Conservation (phyloP, 371 early-diverging fungal genomes). For the Actinomortierella ambigua region DNA sequence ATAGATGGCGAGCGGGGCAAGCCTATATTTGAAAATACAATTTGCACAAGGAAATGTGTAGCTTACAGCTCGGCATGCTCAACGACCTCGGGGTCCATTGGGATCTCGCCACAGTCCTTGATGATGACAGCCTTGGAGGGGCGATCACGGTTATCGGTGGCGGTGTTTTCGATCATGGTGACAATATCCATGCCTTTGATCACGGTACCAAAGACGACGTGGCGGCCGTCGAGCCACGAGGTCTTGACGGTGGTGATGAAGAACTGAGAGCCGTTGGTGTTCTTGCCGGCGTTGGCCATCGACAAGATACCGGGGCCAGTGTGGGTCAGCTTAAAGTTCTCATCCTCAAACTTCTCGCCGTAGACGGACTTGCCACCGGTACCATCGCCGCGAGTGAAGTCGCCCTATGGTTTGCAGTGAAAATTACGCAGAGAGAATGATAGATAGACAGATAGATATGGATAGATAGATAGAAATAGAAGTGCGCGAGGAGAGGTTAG, state of each 20-base stretch:
- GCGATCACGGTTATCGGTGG: constrained; percentile 61
- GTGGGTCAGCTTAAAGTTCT: constrained; percentile 93
- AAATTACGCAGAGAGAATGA: not conserved
- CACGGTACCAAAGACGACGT: constrained; percentile 93
- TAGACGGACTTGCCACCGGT: constrained; percentile 98
- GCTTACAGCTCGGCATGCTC: too few relatives aligned
- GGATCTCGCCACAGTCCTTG: constrained; percentile 73
- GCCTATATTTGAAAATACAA: too few relatives aligned
- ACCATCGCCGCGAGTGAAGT: constrained; percentile 83
- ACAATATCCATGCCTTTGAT: constrained; percentile 83
- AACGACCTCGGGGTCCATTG: too few relatives aligned
- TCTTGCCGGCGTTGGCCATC: constrained; percentile 95
- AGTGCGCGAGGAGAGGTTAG: too few relatives aligned
- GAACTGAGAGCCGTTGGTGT: constrained; percentile 98
- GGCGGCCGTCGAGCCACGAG: constrained; percentile 81
- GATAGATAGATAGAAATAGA: too few relatives aligned
- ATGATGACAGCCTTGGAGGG: constrained; percentile 71
- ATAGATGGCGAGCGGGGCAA: too few relatives aligned
- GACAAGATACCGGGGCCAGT: constrained; percentile 81
- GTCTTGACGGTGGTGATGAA: constrained; percentile 89
- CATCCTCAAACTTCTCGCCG: constrained; percentile 90
- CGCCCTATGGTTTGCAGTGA: constrained; percentile 61
- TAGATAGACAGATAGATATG: not conserved
- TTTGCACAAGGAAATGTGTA: too few relatives aligned
- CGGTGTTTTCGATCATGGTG: constrained; percentile 60